These are phyloP conservation scores for Penicillium sp. DNA, from an alignment of 2,329 filamentous ascomycete genomes.

Conservation along the genomic window DNA sequence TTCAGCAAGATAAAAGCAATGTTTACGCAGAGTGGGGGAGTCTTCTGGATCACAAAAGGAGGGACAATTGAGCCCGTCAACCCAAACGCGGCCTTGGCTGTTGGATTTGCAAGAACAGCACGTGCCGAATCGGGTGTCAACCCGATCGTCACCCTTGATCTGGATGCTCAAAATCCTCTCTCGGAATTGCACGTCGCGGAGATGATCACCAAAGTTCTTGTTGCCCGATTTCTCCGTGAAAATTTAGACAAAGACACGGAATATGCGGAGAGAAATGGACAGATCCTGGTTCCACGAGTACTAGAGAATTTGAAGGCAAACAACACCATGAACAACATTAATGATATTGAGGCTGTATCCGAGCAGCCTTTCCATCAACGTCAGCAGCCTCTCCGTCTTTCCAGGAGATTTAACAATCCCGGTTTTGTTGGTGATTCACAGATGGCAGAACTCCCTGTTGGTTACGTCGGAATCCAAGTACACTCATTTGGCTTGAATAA, in stretches of 20 bases:
- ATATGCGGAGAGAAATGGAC: slow-evolving; percentile 23
- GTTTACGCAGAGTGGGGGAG: slow-evolving; percentile 15
- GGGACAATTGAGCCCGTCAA: slow-evolving; percentile 8
- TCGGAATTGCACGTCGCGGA: slow-evolving; percentile 1
- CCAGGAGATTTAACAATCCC: neutral
- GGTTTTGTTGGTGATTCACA: slow-evolving; percentile 11
- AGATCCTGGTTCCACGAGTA: slow-evolving; percentile 25
- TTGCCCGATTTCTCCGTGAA: slow-evolving; percentile 6
- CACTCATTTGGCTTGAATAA: slow-evolving; percentile 33
- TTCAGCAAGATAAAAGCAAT: slow-evolving; percentile 19
- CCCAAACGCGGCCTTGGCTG: slow-evolving; percentile 18
- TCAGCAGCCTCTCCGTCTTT: slow-evolving; percentile 9
- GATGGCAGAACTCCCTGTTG: slow-evolving; percentile 3
- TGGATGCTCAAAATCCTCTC: slow-evolving; percentile 15
- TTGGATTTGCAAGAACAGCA: slow-evolving; percentile 28
- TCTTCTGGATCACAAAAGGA: slow-evolving; percentile 27
- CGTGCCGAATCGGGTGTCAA: slow-evolving; percentile 26
- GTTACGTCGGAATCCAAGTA: slow-evolving; percentile 34
- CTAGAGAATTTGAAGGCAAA: slow-evolving; percentile 15
- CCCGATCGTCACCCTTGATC: slow-evolving; percentile 25
- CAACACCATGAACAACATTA: neutral
- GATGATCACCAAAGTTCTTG: slow-evolving; percentile 14
- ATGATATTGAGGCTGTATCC: neutral
- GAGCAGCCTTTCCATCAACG: slow-evolving; percentile 15
- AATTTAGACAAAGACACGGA: slow-evolving; percentile 21